A percentile compares a stretch with the other conserved stretches of the same genome.
phyloP scores from a whole-genome alignment of 345 rosid species.

The Linum trigynum region DNA sequence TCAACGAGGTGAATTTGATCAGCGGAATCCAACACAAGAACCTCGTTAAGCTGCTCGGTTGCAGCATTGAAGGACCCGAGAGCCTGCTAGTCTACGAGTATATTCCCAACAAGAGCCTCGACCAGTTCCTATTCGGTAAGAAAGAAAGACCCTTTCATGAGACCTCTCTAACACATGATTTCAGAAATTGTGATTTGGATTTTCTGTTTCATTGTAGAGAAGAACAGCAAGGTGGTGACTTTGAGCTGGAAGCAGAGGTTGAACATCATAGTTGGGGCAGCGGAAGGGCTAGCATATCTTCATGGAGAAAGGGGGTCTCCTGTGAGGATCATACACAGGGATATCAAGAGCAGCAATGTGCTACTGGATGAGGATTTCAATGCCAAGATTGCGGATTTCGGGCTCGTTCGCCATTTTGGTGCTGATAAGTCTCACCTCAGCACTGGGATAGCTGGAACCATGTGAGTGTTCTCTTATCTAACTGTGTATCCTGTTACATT shows the following conservation, averaged over 20 bases:
- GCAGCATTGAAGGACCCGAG: constrained; percentile 60
- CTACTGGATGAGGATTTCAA: constrained; percentile 38
- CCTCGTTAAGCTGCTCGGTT: constrained; percentile 44
- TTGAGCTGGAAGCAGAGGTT: constrained; percentile 36
- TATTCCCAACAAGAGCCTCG: constrained; percentile 43
- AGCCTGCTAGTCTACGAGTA: constrained; percentile 50
- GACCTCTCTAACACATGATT: neutral
- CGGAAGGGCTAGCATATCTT: constrained; percentile 46
- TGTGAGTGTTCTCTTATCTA: constrained; percentile 21
- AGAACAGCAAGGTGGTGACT: constrained; percentile 11
- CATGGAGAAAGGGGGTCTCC: constrained; percentile 31
- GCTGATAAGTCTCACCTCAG: constrained; percentile 40
- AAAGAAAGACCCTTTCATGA: neutral
- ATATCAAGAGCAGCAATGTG: constrained; percentile 46
- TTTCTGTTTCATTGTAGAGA: constrained; percentile 20
- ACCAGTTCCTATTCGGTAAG: constrained; percentile 45
- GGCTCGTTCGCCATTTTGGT: constrained; percentile 39
- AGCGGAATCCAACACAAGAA: constrained; percentile 46
- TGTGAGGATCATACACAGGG: constrained; percentile 39
- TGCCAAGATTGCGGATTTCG: constrained; percentile 48
- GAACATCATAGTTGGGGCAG: constrained; percentile 33
- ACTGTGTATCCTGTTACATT: neutral
- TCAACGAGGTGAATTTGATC: constrained; percentile 46
- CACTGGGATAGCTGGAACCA: constrained; percentile 51
- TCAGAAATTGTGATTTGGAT: too few relatives aligned